Evolutionary conservation across 768 basidiomycete genomes (phyloP).

Genomic region (Hortiboletus flavorubellus): DNA sequence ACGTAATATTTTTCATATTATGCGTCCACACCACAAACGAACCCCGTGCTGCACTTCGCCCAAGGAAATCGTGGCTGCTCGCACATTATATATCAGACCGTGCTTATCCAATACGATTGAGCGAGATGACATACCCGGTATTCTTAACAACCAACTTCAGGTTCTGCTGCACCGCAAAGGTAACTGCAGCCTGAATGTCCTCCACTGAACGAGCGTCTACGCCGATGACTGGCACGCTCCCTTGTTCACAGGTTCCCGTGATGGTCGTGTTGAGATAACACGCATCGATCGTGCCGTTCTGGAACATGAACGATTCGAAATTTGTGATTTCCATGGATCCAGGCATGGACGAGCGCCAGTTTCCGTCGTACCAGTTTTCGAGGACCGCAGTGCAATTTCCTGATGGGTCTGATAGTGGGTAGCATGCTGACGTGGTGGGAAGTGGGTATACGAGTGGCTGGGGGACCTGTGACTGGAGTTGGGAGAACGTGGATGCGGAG

Average conservation of each 20-base stretch:
- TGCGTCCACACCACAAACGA: constrained; percentile 44
- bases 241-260: constrained; percentile 20
- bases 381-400: constrained; percentile 37
- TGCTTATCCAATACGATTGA: neutral
- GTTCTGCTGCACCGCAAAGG: constrained; percentile 20
- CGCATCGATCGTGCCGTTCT: constrained; percentile 43
- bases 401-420: constrained; percentile 21
- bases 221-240: constrained; percentile 24
- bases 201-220: constrained; percentile 21
- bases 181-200: constrained; percentile 27
- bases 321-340: constrained; percentile 39
- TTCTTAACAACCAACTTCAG: constrained; percentile 28
- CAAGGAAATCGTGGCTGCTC: constrained; percentile 39
- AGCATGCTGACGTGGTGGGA: constrained; percentile 21
- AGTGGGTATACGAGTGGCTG: constrained; percentile 15
- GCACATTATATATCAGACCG: neutral
- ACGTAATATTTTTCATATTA: constrained; percentile 39
- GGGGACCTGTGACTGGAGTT: constrained; percentile 15
- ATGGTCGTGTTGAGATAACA: constrained; percentile 33
- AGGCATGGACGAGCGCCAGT: constrained; percentile 40
- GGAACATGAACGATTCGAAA: constrained; percentile 34
- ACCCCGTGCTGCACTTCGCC: constrained; percentile 37
- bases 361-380: constrained; percentile 30
- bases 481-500: constrained; percentile 8
- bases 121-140: constrained; percentile 20